Evolutionary conservation across 768 basidiomycete genomes (phyloP).

Genomic region (Lactarius trivialis): DNA sequence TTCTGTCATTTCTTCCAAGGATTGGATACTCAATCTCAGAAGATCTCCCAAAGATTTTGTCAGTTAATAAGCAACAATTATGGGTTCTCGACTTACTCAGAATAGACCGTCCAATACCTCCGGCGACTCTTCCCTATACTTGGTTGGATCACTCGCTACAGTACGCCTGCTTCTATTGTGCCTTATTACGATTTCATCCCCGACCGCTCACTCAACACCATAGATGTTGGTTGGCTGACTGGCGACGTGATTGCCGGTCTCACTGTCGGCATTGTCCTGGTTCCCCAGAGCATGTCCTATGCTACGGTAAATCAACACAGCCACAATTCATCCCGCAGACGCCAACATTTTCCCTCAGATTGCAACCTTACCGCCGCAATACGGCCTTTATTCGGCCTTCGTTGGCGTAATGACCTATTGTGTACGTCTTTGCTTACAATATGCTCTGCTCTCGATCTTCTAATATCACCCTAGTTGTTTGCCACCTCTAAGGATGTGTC

Average conservation of each 20-base stretch:
- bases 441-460: background rate
- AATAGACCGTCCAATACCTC: conserved; percentile 58
- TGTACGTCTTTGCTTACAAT: conserved; percentile 36
- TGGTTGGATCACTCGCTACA: conserved; percentile 83
- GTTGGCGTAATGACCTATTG: conserved; percentile 82
- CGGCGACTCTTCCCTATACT: conserved; percentile 76
- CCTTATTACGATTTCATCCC: background rate
- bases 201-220: background rate
- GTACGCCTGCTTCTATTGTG: conserved; percentile 35
- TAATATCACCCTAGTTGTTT: conserved; percentile 55
- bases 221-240: conserved; percentile 60
- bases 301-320: conserved; percentile 45
- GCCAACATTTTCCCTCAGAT: conserved; percentile 40
- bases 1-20: conserved; percentile 50
- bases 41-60: conserved; percentile 47
- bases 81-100: conserved; percentile 7
- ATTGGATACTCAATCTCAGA: conserved; percentile 43
- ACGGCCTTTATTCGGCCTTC: conserved; percentile 92
- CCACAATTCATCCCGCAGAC: background rate
- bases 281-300: conserved; percentile 92
- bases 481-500: conserved; percentile 98
- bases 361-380: conserved; percentile 78
- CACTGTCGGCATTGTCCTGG: conserved; percentile 92
- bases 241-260: conserved; percentile 88
- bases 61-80: conserved; percentile 25